These are phyloP conservation scores for Sordariomycetes sp. DNA, from an alignment of 2,329 filamentous ascomycete genomes.

Conservation along the genomic window DNA sequence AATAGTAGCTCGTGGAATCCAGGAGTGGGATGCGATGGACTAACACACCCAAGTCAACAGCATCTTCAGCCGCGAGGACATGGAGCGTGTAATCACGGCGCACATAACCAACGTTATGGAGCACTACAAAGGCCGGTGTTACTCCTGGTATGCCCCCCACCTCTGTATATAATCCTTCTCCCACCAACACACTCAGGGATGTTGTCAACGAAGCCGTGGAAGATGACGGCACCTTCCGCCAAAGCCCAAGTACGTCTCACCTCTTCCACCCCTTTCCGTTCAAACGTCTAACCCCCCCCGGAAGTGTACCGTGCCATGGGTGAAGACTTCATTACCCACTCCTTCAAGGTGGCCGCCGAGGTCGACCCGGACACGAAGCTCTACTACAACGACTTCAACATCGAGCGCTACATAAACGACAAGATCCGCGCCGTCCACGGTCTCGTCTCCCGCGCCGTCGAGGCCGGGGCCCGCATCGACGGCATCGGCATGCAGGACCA, in stretches of 20 bases:
- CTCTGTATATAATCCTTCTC: not conserved
- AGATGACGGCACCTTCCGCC: conserved; percentile 3
- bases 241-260: conserved; percentile 3
- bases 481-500: conserved; percentile 46
- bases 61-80: conserved; percentile 8
- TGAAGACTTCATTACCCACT: conserved; percentile 38
- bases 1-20: not conserved
- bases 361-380: conserved; percentile 39
- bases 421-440: conserved; percentile 26
- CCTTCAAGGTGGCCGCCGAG: conserved; percentile 37
- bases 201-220: conserved; percentile 4
- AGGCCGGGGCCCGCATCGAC: conserved; percentile 37
- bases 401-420: conserved; percentile 23
- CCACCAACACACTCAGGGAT: not conserved
- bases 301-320: conserved; percentile 24
- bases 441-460: conserved; percentile 25
- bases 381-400: conserved; percentile 38
- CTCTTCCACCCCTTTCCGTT: not conserved
- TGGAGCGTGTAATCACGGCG: conserved; percentile 32
- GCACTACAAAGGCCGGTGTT: conserved; percentile 33
- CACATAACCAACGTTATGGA: conserved; percentile 34
- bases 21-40: not conserved
- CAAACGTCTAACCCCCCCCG: too few relatives aligned
- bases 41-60: not conserved
- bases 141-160: conserved; percentile 34